phyloP scores from a whole-genome alignment of 176 grass and related monocot species.

The Triticum monococcum region DNA sequence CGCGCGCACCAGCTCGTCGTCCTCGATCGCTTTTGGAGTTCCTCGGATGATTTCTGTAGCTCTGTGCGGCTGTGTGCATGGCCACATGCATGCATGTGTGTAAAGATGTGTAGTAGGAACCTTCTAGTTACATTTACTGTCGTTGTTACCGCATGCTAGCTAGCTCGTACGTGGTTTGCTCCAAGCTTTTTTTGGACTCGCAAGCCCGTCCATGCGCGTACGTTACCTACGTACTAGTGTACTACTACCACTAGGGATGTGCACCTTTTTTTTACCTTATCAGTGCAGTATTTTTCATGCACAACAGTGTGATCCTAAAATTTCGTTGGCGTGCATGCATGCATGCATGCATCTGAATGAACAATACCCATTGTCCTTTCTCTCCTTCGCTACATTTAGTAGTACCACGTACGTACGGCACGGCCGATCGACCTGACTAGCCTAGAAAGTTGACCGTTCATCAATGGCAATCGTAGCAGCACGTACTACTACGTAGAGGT shows the following conservation, averaged over 20 bases:
- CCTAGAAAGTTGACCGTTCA: constrained; percentile 31
- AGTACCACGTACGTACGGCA: neutral
- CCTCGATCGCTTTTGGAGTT: constrained; percentile 22
- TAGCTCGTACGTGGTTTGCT: constrained; percentile 39
- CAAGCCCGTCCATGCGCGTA: constrained; percentile 29
- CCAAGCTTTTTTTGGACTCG: constrained; percentile 56
- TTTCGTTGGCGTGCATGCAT: neutral
- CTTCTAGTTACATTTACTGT: constrained; percentile 10
- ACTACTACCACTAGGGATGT: neutral
- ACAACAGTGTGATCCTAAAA: neutral
- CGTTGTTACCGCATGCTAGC: constrained; percentile 34
- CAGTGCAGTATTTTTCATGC: neutral
- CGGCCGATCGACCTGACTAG: constrained; percentile 26
- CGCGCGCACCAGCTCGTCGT: neutral
- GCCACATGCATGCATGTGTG: constrained; percentile 24
- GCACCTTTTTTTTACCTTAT: neutral
- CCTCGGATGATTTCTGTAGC: neutral
- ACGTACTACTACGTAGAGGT: too few species aligned
- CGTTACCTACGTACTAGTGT: too few species aligned
- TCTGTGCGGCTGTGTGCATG: constrained; percentile 16
- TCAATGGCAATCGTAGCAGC: neutral
- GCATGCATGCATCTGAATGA: constrained; percentile 11
- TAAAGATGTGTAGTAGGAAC: constrained; percentile 34
- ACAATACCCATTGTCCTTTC: neutral
- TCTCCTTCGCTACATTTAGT: neutral